These are phyloP conservation scores for Mycena galopus DNA, from an alignment of 768 basidiomycete genomes.

Conservation along the genomic window DNA sequence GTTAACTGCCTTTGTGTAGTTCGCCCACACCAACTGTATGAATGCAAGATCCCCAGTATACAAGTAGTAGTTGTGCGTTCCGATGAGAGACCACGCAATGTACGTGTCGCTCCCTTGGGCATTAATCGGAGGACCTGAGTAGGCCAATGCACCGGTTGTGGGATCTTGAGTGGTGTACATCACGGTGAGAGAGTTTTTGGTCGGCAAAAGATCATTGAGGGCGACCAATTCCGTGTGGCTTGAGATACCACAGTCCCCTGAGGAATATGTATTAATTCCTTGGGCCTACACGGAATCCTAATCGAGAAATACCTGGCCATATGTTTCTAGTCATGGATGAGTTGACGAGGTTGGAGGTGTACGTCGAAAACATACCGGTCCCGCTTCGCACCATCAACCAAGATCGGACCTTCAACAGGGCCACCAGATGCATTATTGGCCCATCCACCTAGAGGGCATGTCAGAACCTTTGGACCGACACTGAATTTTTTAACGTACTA, in stretches of 20 bases:
- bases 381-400: slow-evolving; percentile 67
- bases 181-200: slow-evolving; percentile 61
- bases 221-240: slow-evolving; percentile 53
- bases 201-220: slow-evolving; percentile 50
- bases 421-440: slow-evolving; percentile 62
- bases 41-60: slow-evolving; percentile 64
- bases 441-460: slow-evolving; percentile 52
- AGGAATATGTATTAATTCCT: background rate
- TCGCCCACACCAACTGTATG: slow-evolving; percentile 57
- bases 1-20: slow-evolving; percentile 54
- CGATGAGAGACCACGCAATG: slow-evolving; percentile 65
- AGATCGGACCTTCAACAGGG: slow-evolving; percentile 61
- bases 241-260: slow-evolving; percentile 59
- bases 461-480: background rate
- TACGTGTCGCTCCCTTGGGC: slow-evolving; percentile 58
- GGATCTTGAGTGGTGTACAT: slow-evolving; percentile 64
- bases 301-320: slow-evolving; percentile 38
- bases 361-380: slow-evolving; percentile 52
- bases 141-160: slow-evolving; percentile 58
- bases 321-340: slow-evolving; percentile 41
- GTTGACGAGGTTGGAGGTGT: background rate
- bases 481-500: slow-evolving; percentile 14
- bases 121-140: slow-evolving; percentile 56
- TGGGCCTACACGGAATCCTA: background rate
- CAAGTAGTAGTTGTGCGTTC: slow-evolving; percentile 55